Base-by-base conservation (phyloP, 108 stramenopile species). In the Nitzschia putrida region DNA sequence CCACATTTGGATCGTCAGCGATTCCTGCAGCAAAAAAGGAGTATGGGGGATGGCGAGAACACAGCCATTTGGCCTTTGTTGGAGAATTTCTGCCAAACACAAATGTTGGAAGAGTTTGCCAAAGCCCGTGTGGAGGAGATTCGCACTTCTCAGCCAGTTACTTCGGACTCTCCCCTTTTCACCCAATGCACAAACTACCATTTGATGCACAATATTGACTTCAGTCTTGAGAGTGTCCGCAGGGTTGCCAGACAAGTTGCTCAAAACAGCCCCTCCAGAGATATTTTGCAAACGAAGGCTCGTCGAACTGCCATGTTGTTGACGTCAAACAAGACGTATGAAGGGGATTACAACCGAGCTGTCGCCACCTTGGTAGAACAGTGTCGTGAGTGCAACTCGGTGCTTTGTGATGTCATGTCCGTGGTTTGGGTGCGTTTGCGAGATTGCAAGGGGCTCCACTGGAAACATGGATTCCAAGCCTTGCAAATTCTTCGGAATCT, bases 351-450 rank as follows among this genome's bases (percentile, higher is more conserved):
- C 61, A 69, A 76, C 41, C 38, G 53, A 54, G 83, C 84, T 24
- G 64, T 92, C 18, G 74, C 88, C 14, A 71, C 88, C 18, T 78
- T 94, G 37, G 79, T 87, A 10, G 77, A 90, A 37, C 71, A 82
- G 14, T 89, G 88, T 65, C 74, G 83, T 44, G 88, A 95, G 53
- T 85, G 81, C 69, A 80, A 76, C 26, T 80, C 83, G 1, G 77
- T 85, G 50, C 65, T 95, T 39, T 76, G 64, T 52, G 88, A 88
- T 69, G 90, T 88, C 20, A 89, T 95, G 88, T 80, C 83, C 37
- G 89, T 90, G 1, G 79, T 92, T 56, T 95, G 93, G 93, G 72
- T 88, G n/a, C 82, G 93, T 14, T 57, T 95, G 23, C 75, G 82
- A 39, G 84, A 90, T 70, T 70, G 68, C 12, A 88, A 84, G 44